These are phyloP conservation scores for Chrysoporthe austroafricana DNA, from an alignment of 2,329 filamentous ascomycete genomes.

Conservation along the genomic window DNA sequence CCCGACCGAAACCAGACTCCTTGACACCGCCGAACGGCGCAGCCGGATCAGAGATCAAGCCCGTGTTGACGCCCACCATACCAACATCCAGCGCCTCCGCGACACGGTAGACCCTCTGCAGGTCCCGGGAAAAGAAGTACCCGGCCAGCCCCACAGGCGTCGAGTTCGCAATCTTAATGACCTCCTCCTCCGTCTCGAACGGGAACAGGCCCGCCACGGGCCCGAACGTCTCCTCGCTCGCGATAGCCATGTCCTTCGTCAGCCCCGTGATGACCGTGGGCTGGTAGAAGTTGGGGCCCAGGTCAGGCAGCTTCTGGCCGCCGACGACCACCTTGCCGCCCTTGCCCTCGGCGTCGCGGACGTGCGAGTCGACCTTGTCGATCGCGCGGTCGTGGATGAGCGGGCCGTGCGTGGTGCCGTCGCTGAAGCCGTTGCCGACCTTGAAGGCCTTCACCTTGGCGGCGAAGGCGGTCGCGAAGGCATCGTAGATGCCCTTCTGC, in stretches of 20 bases:
- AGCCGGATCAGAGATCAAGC: conserved; percentile 62
- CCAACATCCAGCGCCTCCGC: conserved; percentile 77
- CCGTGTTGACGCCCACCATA: conserved; percentile 86
- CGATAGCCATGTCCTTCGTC: conserved; percentile 82
- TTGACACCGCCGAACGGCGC: conserved; percentile 80
- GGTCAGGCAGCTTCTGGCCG: conserved; percentile 71
- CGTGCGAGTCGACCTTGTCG: conserved; percentile 77
- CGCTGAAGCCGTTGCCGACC: conserved; percentile 74
- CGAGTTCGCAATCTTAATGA: conserved; percentile 79
- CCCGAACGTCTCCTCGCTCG: conserved; percentile 91
- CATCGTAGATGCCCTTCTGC: conserved; percentile 77
- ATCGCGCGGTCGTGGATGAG: conserved; percentile 85
- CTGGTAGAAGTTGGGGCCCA: conserved; percentile 86
- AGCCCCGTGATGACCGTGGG: conserved; percentile 89
- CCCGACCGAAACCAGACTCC: conserved; percentile 78
- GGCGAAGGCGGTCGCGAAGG: conserved; percentile 70
- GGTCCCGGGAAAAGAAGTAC: conserved; percentile 82
- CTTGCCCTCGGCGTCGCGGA: conserved; percentile 77
- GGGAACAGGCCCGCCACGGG: conserved; percentile 89
- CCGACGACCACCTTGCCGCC: conserved; percentile 77
- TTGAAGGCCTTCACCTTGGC: conserved; percentile 75
- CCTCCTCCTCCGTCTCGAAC: conserved; percentile 88
- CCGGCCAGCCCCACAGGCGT: conserved; percentile 87
- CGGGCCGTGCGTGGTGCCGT: conserved; percentile 76
- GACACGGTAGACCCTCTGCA: conserved; percentile 63